Base-by-base conservation (phyloP, 352 stramenopile genomes). In the Thraustochytrium sp. region DNA sequence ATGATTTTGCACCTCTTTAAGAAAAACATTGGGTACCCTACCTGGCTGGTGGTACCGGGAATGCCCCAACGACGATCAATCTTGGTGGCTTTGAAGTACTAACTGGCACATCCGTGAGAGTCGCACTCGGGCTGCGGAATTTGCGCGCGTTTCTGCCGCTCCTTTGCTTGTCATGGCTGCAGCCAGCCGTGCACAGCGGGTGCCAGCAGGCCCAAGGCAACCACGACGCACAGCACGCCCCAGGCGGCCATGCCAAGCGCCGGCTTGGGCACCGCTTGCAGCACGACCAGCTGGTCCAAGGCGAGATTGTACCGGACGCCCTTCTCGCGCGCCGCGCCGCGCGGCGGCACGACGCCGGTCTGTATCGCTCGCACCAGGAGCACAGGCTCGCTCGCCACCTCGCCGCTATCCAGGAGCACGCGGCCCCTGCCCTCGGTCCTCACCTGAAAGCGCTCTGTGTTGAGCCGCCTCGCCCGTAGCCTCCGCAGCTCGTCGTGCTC, bases 401-500 rank as follows among this genome's bases (percentile, higher is more conserved):
- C 29, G 23, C 2, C 38, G 34, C 34, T 31, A 23, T 38, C 65
- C 2, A 1, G 16, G 29, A 61, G 16, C 13, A 80, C 65, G 42
- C 48, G 29, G n/a, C 68, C 68, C 18, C 31, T 13, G 44, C 18
- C 48, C 13, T 80, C 68, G 68, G 44, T 80, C 9, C 11, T 8
- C n/a, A 80, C 31, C 5, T 38, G 68, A 3, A 80, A 80, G 11
- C 53, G 42, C 68, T 80, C 68, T 26, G 68, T 64, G 51, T 80
- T 80, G 9, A 80, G 49, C 23, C n/a, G 48, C 53, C 68, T n/a
- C n/a, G n/a, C n/a, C n/a, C n/a, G n/a, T n/a, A n/a, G 34, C 3
- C 68, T 26, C 90, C 91, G 94, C 11, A 94, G 85, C 85, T 94
- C 91, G 29, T 93, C 82, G 80, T 90, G 55, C 13, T 55, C 48